Base-by-base conservation (phyloP, 257 asterid species). In the Solanum pinnatisectum region DNA sequence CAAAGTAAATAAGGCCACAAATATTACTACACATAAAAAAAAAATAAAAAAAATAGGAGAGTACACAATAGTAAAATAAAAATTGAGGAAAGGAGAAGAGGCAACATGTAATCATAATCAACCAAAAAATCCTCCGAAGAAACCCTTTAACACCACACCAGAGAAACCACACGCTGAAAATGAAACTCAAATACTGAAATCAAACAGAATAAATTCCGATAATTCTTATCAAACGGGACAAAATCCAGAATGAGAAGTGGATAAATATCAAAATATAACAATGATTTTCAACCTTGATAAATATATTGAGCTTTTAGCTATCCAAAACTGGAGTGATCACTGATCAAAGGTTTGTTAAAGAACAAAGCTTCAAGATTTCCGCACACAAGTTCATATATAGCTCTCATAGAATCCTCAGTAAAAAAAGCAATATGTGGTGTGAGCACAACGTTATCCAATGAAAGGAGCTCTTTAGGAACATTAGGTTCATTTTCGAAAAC, bases 401-500 rank as follows among this genome's bases (percentile, higher is more conserved):
- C 87, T 73, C n/a, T 18, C n/a, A 52, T 88, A n/a, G 89, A 84
- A 49, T 92, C 91, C 59, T 88, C 86, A 3, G 92, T 90, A 63
- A 4, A 35, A 36, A 3, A 56, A 70, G 93, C 98, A 39, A 0
- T 6, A 37, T 96, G 98, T 20, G 95, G 92, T 4, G 98, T 84
- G 88, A 96, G 39, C 10, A 95, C 98, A 25, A 93, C 95, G 2
- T 91, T 95, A 86, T 95, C 95, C 72, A 94, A 90, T 18, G 85
- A 90, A 44, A 87, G 30, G 1, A 92, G 91, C 84, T 87, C 93
- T 39, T 71, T 2, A 37, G 93, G 91, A 89, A 91, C 92, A 84
- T 15, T 16, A 14, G 92, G 98, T 56, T 92, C 93, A 13, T 84
- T 33, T 70, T 90, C 90, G 33, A 90, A 90, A 36, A 90, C 93